These are phyloP conservation scores for Fusarium tjaetaba DNA, from an alignment of 2,329 filamentous ascomycete genomes.

Conservation along the genomic window DNA sequence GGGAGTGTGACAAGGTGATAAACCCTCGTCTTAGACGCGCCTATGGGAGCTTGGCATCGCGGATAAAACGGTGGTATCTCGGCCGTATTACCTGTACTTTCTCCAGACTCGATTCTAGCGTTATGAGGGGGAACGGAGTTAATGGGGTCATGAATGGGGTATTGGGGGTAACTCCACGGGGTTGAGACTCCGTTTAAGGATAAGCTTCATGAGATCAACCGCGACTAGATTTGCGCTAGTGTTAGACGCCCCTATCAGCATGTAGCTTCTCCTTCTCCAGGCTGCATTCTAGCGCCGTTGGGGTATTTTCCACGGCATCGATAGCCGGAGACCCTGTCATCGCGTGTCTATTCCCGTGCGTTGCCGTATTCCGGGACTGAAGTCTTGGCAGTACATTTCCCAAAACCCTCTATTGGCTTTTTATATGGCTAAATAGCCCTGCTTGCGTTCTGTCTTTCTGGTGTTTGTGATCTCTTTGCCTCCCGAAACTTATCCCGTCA, in stretches of 20 bases:
- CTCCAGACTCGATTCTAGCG: neutral
- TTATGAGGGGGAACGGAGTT: neutral
- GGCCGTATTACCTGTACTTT: neutral
- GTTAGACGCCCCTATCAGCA: neutral
- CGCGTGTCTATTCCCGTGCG: neutral
- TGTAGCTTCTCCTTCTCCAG: neutral
- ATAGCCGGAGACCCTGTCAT: neutral
- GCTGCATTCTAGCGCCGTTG: neutral
- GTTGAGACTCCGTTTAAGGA: neutral
- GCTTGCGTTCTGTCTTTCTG: neutral
- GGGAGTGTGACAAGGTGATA: neutral
- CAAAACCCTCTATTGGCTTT: neutral
- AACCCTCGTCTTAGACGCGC: neutral
- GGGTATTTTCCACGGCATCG: neutral
- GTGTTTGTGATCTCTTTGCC: neutral
- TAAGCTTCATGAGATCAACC: neutral
- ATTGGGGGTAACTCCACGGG: neutral
- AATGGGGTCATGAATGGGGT: neutral
- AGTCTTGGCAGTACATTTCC: neutral
- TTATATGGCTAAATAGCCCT: neutral
- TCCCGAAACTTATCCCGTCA: too few species aligned
- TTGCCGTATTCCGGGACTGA: neutral
- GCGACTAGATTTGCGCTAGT: neutral
- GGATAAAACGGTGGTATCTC: neutral
- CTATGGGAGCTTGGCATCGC: constrained; percentile 3